Conservation (phyloP, 495 filamentous ascomycete species). For the Immersiella caudata region DNA sequence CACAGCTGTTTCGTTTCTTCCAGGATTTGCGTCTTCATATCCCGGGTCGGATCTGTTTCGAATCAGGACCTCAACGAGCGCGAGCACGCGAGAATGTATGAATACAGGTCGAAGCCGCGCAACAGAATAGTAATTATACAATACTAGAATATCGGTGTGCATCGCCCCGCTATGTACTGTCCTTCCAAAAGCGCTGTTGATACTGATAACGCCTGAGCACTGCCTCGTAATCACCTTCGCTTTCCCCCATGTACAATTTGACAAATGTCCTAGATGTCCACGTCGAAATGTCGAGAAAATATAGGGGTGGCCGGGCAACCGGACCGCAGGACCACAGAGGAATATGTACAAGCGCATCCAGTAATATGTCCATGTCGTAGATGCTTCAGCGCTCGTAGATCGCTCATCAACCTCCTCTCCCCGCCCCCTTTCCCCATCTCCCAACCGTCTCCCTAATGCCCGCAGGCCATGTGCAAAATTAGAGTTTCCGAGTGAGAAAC, state of each 20-base stretch:
- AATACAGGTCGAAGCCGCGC: slow-evolving; percentile 2
- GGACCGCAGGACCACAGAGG: slow-evolving; percentile 7
- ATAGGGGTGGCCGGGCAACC: slow-evolving; percentile 1
- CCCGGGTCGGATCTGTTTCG: neutral
- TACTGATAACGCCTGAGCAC: slow-evolving; percentile 10
- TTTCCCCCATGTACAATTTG: slow-evolving; percentile 17
- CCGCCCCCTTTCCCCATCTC: neutral
- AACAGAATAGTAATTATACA: slow-evolving; percentile 44
- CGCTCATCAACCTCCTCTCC: neutral
- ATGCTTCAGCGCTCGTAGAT: slow-evolving; percentile 1
- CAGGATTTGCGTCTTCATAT: neutral
- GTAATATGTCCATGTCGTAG: neutral
- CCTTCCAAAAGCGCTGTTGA: slow-evolving; percentile 24
- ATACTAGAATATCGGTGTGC: slow-evolving; percentile 43
- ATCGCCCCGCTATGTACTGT: slow-evolving; percentile 24
- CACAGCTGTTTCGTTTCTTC: neutral
- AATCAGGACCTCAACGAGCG: neutral
- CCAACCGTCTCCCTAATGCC: neutral
- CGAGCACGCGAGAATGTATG: neutral
- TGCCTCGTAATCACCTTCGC: slow-evolving; percentile 9
- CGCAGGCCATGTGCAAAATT: neutral
- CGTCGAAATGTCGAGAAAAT: slow-evolving; percentile 11
- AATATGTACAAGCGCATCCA: slow-evolving; percentile 20
- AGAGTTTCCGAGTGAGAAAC: slow-evolving; percentile 2
- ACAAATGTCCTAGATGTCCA: slow-evolving; percentile 3